Base-by-base conservation (phyloP, 139 green algal species). In the Tetratostichococcus sp. region DNA sequence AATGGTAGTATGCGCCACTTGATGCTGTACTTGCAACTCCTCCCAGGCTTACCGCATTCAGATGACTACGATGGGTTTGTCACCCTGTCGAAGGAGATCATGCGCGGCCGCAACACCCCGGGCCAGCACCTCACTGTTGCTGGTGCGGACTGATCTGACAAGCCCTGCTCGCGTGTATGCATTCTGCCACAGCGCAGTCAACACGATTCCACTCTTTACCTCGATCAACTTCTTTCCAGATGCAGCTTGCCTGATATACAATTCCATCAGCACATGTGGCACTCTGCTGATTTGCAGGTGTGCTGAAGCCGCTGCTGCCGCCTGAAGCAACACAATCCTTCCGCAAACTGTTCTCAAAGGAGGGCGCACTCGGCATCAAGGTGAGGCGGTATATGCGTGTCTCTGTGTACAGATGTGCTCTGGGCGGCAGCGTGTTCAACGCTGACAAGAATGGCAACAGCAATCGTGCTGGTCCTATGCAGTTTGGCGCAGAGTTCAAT, bases 1-100 rank as follows among this genome's bases (percentile, higher is more conserved):
- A n/a, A n/a, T n/a, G n/a, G n/a, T n/a, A n/a, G n/a, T n/a, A n/a
- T n/a, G n/a, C n/a, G n/a, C n/a, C n/a, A n/a, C n/a, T 1, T 26
- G 35, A 8, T 68, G n/a, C 28, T 3, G 62, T 21, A 35, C 2
- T 19, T 23, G 16, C 11, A 26, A 30, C 4, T 14, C 5, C 2
- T 16, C 6, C 5, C 70, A 78, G 72, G 67, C 67, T 30, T 39
- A 23, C 28, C 34, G 1, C 86, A 79, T 43, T 33, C 73, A 32
- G 76, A 78, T 67, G 78, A 59, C 22, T 90, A 84, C 72, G 83
- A 85, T 6, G 73, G 78, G 22, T 87, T 89, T 77, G 85, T 90
- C n/a, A 73, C 87, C 21, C 74, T 90, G 30, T 85, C 76, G 11
- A 75, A 79, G 22, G 70, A 86, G 70, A 89, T 90, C 21, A 87